Conservation (phyloP, 2,329 filamentous ascomycete species). For the Claviceps purpurea region DNA sequence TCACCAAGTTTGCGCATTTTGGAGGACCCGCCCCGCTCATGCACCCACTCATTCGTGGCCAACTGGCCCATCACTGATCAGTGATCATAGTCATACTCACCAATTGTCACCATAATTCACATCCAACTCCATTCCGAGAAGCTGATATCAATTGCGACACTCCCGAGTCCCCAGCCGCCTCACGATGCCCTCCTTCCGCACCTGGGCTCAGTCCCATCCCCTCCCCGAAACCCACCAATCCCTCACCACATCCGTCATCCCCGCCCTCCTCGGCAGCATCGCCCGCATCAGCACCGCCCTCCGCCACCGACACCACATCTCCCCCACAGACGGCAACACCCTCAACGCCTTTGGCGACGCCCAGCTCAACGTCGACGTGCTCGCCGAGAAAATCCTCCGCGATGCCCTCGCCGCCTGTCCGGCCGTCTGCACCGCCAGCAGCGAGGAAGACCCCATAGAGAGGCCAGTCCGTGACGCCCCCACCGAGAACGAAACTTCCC, state of each 20-base stretch:
- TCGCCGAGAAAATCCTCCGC: slow-evolving; percentile 35
- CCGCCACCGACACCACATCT: slow-evolving; percentile 29
- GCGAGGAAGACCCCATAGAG: slow-evolving; percentile 48
- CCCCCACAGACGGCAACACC: slow-evolving; percentile 26
- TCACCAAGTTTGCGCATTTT: no score
- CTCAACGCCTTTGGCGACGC: slow-evolving; percentile 46
- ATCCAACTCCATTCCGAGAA: no score
- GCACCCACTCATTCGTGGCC: no score
- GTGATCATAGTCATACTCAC: no score
- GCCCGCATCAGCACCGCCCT: slow-evolving; percentile 31
- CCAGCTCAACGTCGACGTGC: slow-evolving; percentile 45
- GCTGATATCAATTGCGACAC: neutral
- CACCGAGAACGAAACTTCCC: neutral
- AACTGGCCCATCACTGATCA: no score
- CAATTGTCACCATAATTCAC: no score
- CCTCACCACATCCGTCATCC: slow-evolving; percentile 33
- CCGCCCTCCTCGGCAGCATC: slow-evolving; percentile 31
- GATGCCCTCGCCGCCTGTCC: slow-evolving; percentile 28
- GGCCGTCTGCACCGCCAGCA: slow-evolving; percentile 36
- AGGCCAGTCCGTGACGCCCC: slow-evolving; percentile 11
- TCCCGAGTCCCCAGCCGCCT: neutral
- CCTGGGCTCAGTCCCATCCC: neutral
- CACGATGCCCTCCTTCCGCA: neutral
- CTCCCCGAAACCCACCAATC: slow-evolving; percentile 10
- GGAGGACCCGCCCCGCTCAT: no score